A percentile compares a stretch with the other conserved stretches of the same genome.
Conservation (phyloP, 2,329 filamentous ascomycete species). For the Colletotrichum truncatum region DNA sequence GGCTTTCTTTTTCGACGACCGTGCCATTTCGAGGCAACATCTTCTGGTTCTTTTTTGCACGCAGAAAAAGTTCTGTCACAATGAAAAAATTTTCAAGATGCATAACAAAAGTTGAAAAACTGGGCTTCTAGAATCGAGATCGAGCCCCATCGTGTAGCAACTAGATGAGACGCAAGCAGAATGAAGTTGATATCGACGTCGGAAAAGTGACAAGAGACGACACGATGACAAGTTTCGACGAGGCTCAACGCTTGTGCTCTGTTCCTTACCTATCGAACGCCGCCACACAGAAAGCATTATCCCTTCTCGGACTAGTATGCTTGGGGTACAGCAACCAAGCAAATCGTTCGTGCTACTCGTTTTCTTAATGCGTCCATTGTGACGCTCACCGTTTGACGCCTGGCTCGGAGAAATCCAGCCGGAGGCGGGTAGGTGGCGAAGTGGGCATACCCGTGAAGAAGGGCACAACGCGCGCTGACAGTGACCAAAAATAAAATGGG, state of each 20-base stretch:
- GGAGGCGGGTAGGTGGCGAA: not conserved
- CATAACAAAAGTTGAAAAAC: not conserved
- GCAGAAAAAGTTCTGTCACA: not conserved
- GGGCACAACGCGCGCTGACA: not conserved
- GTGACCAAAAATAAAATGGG: constrained; percentile 11
- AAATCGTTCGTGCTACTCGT: not conserved
- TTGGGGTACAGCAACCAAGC: not conserved
- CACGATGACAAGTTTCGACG: not conserved
- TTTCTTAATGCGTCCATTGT: not conserved
- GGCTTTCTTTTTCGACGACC: constrained; percentile 20
- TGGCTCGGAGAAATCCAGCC: not conserved
- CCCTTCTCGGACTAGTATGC: not conserved
- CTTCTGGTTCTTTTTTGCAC: not conserved
- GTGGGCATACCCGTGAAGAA: not conserved
- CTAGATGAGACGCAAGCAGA: not conserved
- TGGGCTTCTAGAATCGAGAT: not conserved
- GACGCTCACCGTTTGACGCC: constrained; percentile 7
- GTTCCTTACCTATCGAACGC: not conserved
- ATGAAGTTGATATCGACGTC: not conserved
- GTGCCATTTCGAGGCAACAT: constrained; percentile 1
- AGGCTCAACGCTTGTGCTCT: not conserved
- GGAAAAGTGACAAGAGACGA: not conserved
- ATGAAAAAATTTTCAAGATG: not conserved
- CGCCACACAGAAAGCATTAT: not conserved
- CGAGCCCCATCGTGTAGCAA: not conserved